Evolutionary conservation across 2,329 filamentous ascomycete species (phyloP), one percentile per base, ranked within the genome.

Genomic region (Ascochyta lentis): DNA sequence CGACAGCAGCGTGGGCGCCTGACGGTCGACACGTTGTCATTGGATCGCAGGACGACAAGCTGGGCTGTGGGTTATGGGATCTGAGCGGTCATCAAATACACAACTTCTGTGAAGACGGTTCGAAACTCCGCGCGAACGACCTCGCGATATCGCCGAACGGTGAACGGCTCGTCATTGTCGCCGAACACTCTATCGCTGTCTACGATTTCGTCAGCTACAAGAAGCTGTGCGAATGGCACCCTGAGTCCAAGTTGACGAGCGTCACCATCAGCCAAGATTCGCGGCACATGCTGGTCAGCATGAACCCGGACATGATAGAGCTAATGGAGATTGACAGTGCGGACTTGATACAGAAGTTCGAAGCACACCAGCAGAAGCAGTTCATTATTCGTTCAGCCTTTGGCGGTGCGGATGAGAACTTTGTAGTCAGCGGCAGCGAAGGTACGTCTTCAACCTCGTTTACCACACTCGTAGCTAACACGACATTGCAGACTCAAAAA

Each of bases 401-500:
- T 76, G 95, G 95, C 16, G 95, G 95, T 29, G 93, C 94, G 1
- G 89, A 91, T 55, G 92, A 97, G 77, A 93, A 89, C 72, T 97
- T 97, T 74, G 89, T 98, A 9, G 82, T 96, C 26, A 94, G 91
- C 68, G 95, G 95, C 10, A 96, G 92, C 68, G 92, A 97, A 83
- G 90, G 91, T 92, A 79, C 68, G 80, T 62, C 19, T 9, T 8
- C 15, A n/a, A 10, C 15, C 10, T 8, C 13, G 2, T 19, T 6
- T n/a, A 24, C 7, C 12, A n/a, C 3, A 16, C 7, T 3, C 16
- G 4, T 24, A 35, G 15, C 41, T 39, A 26, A 41, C 16, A 3
- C 3, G 5, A 22, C 9, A n/a, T 29, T 22, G 4, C 33, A 88
- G 86, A 89, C 74, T 85, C 85, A 2, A 83, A 84, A 52, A 84